Base-by-base conservation (phyloP, 257 asterid species). In the Scutellaria baicalensis region DNA sequence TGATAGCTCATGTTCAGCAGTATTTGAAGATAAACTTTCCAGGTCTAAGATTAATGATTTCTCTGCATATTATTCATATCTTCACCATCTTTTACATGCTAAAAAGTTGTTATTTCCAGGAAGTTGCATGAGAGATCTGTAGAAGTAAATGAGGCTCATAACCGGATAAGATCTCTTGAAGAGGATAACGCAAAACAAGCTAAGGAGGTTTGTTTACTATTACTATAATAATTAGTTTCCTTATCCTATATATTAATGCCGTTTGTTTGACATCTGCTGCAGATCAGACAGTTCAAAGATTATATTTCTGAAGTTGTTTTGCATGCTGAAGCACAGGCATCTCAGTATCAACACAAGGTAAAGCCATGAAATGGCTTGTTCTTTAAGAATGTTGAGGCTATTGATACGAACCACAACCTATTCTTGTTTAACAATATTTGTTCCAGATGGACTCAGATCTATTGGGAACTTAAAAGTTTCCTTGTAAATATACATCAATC, bases 241-340 rank as follows among this genome's bases (percentile, higher is more conserved):
- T 40, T 48, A 54, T 67, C 59, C 48, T 17, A 50, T 44, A 40
- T 62, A 18, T 69, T 64, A 74, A 78, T 71, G 71, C 58, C 18
- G 51, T 49, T 62, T 64, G 62, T 44, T 64, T 78, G 77, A 43
- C 65, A 51, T 71, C 49, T 66, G 60, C 21, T 80, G 85, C 80
- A 92, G 96, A 81, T 92, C 63, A 82, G 78, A 77, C 95, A 82
- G 73, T 77, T 79, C 78, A 84, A 84, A 71, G 90, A 78, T 58
- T 86, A 89, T 75, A 79, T 86, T 70, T 80, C 95, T 72, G 97
- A 89, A 83, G 80, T 89, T 64, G 75, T 87, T 56, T 65, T 89
- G 89, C 97, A 89, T 64, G 85, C 94, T 75, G 95, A 92, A 80
- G 95, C 97, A 59, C 97, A 92, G 77, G 87, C 97, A 75, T 80